Evolutionary conservation across 73 alveolate species (phyloP).

Genomic region (Paramecium octaurelia): DNA sequence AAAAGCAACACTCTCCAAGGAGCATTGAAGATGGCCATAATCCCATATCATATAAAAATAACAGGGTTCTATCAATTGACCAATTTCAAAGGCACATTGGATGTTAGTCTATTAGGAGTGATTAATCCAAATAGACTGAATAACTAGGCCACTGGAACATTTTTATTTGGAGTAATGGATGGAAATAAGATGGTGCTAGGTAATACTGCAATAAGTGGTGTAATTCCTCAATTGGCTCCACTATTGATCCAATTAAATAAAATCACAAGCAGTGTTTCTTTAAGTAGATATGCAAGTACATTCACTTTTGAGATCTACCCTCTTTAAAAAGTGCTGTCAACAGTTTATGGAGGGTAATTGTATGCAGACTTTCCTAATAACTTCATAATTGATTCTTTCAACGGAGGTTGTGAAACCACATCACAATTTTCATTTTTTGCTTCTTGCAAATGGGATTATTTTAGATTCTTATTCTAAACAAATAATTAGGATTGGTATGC

Average conservation of each 20-base stretch:
- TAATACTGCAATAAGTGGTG: neutral
- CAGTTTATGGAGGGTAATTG: conserved; percentile 51
- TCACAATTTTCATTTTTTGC: conserved; percentile 56
- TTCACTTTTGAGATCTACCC: conserved; percentile 41
- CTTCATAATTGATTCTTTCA: conserved; percentile 52
- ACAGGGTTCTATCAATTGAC: conserved; percentile 30
- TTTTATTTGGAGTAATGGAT: conserved; percentile 49
- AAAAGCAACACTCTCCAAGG: conserved; percentile 16
- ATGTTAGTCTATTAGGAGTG: conserved; percentile 44
- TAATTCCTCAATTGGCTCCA: conserved; percentile 55
- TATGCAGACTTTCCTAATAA: conserved; percentile 60
- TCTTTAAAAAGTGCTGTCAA: conserved; percentile 2
- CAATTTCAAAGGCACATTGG: neutral
- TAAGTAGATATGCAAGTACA: conserved; percentile 43
- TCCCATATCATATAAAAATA: neutral
- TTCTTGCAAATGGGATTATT: conserved; percentile 46
- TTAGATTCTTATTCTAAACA: conserved; percentile 44
- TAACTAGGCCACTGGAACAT: conserved; percentile 30
- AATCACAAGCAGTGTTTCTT: neutral
- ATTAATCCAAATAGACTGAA: conserved; percentile 52
- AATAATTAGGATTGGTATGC: conserved; percentile 54
- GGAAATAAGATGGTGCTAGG: conserved; percentile 47
- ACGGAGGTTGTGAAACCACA: conserved; percentile 45
- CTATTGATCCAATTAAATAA: neutral
- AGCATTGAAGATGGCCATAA: neutral